These are phyloP conservation scores for Berberis vulgaris DNA, from an alignment of 164 flowering plant species.

Conservation along the genomic window DNA sequence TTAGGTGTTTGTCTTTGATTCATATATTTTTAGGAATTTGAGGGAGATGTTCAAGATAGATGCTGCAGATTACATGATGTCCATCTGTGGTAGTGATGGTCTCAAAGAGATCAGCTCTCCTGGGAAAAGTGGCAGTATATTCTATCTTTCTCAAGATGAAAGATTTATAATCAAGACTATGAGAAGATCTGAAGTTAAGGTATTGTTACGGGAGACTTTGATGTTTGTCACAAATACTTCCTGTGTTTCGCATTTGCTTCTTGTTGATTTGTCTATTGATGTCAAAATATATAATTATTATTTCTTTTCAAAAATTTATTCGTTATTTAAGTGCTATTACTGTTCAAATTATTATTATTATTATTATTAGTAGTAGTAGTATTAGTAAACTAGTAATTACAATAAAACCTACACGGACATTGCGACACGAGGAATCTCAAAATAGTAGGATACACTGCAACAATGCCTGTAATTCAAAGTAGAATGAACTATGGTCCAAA, in stretches of 20 bases:
- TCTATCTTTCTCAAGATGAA: slow-evolving; percentile 80
- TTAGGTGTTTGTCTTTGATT: slow-evolving; percentile 4
- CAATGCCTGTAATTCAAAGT: no score
- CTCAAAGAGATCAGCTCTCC: slow-evolving; percentile 94
- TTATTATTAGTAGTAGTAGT: no score
- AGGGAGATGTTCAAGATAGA: slow-evolving; percentile 57
- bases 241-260: not conserved
- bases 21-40: slow-evolving; percentile 49
- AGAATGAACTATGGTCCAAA: no score
- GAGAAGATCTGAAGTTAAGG: slow-evolving; percentile 78
- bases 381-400: no score
- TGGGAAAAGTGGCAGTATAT: slow-evolving; percentile 97
- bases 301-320: no score
- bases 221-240: no score
- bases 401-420: no score
- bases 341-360: no score
- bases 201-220: not conserved
- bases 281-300: not conserved
- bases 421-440: no score
- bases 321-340: no score
- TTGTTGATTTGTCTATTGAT: not conserved
- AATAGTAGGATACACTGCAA: no score
- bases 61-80: slow-evolving; percentile 54
- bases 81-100: slow-evolving; percentile 91
- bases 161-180: slow-evolving; percentile 82